Evolutionary conservation across 1,139 yeast genomes (phyloP), one percentile per base, ranked within the genome.

Genomic region (Suhomyces coccinellae): DNA sequence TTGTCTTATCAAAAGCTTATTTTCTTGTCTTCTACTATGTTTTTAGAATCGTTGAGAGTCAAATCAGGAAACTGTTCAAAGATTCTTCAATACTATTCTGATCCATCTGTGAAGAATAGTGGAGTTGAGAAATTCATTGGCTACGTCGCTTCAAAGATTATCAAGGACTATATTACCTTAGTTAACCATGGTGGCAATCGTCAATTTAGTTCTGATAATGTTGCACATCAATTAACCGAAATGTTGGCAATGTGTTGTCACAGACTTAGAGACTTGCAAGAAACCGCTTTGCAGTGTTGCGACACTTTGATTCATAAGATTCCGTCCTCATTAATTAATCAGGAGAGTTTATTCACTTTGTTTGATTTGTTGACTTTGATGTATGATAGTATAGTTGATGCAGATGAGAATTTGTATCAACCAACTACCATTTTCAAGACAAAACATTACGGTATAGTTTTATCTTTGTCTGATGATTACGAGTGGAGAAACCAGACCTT

Each of bases 311-410:
- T 93, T 47, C 69, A 65, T 38, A 75, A 74, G 38, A 69, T 88
- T n/a, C 98, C 99, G 0, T 83, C 95, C 0, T 73, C 95, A 1
- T 73, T 95, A 41, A 88, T 96, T 59, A 87, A 85, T 52, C 82
- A 79, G 39, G 73, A 73, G 40, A 82, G 95, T 54, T 73, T 91
- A 49, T 91, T 81, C 65, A 80, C 96, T 0, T 67, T 91, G 46
- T 74, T 95, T 52, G 99, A 95, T 60, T 73, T 93, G 44, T 72
- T 95, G 58, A 81, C 88, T 1, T 69, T 90, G 41, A 69, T 91
- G 40, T 88, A 87, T 65, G 85, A 86, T 52, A 84, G 96, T 66
- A 79, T 89, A 39, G 72, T 85, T 36, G 97, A 91, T 64, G 90
- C 93, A n/a, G 96, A 87, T 54, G 79, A 83, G 27, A 85, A 86